Evolutionary conservation across 2,329 filamentous ascomycete species (phyloP).

Genomic region (Chaetothyriales sp.): DNA sequence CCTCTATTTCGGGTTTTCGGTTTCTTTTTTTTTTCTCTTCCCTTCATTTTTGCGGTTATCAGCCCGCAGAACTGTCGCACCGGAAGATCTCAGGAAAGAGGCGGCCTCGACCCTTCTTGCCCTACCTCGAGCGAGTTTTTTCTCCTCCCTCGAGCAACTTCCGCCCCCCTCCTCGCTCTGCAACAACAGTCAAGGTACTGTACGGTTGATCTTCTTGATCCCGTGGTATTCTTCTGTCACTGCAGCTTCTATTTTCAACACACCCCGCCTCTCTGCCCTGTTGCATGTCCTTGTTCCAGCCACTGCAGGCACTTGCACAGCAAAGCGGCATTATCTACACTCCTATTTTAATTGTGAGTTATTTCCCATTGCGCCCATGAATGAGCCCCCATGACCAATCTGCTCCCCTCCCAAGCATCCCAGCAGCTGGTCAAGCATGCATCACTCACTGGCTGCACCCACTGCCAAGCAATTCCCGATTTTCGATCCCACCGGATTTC

Average conservation of each 20-base stretch:
- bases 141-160: no score
- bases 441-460: not conserved
- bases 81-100: slow-evolving; percentile 3
- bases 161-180: no score
- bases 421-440: not conserved
- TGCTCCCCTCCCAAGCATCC: not conserved
- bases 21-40: slow-evolving; percentile 8
- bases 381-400: not conserved
- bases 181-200: slow-evolving; percentile 3
- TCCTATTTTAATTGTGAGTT: not conserved
- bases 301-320: not conserved
- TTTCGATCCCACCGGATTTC: not conserved
- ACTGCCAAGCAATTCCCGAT: not conserved
- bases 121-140: not conserved
- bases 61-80: slow-evolving; percentile 6
- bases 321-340: slow-evolving; percentile 1
- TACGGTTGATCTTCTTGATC: slow-evolving; percentile 16
- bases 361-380: not conserved
- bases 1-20: slow-evolving; percentile 1
- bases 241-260: slow-evolving; percentile 1
- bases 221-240: slow-evolving; percentile 11
- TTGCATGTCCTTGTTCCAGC: not conserved
- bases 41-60: slow-evolving; percentile 9
- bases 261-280: not conserved
- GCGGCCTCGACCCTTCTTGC: not conserved